Conservation (phyloP, 805 yeast genomes). For the Wickerhamiella brachini region DNA sequence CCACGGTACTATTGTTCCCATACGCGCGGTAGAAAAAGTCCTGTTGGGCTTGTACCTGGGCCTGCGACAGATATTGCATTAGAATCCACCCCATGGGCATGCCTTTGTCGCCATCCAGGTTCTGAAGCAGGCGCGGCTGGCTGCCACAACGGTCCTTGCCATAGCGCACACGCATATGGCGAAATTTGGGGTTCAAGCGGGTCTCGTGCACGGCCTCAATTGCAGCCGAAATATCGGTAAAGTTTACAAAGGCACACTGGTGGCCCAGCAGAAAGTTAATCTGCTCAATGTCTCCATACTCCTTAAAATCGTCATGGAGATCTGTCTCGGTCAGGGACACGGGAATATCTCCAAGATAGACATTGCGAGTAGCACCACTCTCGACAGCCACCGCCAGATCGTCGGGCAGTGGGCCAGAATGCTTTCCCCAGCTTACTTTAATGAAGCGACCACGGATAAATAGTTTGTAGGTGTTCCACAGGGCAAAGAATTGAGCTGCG, state of each 20-base stretch:
- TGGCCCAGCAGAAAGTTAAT: slow-evolving; percentile 74
- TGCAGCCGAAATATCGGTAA: slow-evolving; percentile 82
- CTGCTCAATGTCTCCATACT: slow-evolving; percentile 91
- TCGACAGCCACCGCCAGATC: slow-evolving; percentile 81
- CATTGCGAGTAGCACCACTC: slow-evolving; percentile 87
- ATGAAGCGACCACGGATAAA: slow-evolving; percentile 75
- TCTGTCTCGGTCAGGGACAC: slow-evolving; percentile 36
- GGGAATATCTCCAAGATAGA: slow-evolving; percentile 66
- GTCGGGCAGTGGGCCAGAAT: slow-evolving; percentile 80
- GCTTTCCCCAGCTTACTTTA: slow-evolving; percentile 96
- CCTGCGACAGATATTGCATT: not conserved
- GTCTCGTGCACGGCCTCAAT: slow-evolving; percentile 87
- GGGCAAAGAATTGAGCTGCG: slow-evolving; percentile 93
- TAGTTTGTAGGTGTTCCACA: slow-evolving; percentile 81
- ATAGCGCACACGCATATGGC: slow-evolving; percentile 66
- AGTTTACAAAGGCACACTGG: slow-evolving; percentile 83
- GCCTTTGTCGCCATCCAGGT: not conserved
- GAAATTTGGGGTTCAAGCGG: slow-evolving; percentile 49
- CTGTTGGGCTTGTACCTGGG: not conserved
- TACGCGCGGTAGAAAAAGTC: not conserved
- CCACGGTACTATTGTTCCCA: not conserved
- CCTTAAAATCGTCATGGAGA: slow-evolving; percentile 57
- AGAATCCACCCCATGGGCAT: slow-evolving; percentile 1
- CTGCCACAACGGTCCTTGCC: slow-evolving; percentile 95
- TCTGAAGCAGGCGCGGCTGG: slow-evolving; percentile 18